Evolutionary conservation across 495 filamentous ascomycete species (phyloP), one percentile per base, ranked within the genome.

Genomic region (Hyaloscypha bicolor): DNA sequence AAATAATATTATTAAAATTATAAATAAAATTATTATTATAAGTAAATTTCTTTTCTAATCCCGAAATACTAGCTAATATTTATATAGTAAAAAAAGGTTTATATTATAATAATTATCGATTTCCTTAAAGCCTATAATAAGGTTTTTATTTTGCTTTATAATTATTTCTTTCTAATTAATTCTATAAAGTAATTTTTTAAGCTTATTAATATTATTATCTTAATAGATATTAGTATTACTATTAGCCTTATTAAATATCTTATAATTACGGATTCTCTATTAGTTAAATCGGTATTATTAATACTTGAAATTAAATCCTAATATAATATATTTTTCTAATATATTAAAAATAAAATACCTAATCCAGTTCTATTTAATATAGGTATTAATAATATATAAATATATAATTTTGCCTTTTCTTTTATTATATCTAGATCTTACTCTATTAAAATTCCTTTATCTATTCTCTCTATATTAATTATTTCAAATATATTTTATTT

Each of bases 31-130:
- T 61, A 42, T 58, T 57, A 55, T 58, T 64, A 60, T 69, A 63
- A 69, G 66, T 64, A 30, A 48, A 22, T 30, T 64, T 56, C 39
- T 22, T 21, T n/a, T 55, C 22, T 21, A 56, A 69, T 45, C 60
- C 52, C 2, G 29, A 12, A 63, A 42, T n/a, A 45, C 12, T 48
- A 45, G 51, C 51, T 60, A 14, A 58, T 12, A 5, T 29, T 56
- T 3, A 51, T 55, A 66, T 66, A 66, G 32, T 60, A 68, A 68
- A 45, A 68, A 68, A 32, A 63, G 59, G 60, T 69, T 52, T 53
- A 69, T 55, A 35, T 64, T 60, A 53, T 48, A n/a, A 69, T 61
- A 22, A 69, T 69, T 64, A 67, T 67, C 25, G 45, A 67, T 67
- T 45, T 67, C 6, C 65, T 67, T 42, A 29, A 67, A 62, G 5